Evolutionary conservation across 2,329 filamentous ascomycete species (phyloP).

Genomic region (Apiospora aurea): DNA sequence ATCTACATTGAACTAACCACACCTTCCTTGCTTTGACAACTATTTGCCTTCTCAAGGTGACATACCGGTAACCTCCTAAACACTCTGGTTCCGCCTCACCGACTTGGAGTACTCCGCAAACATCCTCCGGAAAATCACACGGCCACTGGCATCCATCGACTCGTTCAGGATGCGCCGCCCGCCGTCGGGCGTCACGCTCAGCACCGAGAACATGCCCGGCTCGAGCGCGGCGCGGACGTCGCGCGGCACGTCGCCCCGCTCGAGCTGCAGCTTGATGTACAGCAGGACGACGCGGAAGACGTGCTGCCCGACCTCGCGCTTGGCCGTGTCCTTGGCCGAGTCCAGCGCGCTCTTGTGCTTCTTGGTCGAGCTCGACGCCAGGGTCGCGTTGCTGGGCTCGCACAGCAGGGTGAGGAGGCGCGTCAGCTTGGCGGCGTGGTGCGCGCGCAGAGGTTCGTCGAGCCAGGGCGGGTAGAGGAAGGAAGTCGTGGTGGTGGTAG

Average conservation of each 20-base stretch:
- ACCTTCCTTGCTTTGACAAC: not conserved
- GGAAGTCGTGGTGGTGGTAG: conserved; percentile 25
- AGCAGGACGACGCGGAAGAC: conserved; percentile 67
- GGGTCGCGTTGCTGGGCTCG: conserved; percentile 63
- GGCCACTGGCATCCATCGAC: conserved; percentile 63
- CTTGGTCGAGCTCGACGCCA: conserved; percentile 49
- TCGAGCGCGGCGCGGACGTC: conserved; percentile 62
- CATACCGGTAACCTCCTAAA: conserved; percentile 43
- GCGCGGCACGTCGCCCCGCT: conserved; percentile 55
- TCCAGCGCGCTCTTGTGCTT: conserved; percentile 53
- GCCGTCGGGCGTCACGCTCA: conserved; percentile 64
- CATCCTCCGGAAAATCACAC: conserved; percentile 65
- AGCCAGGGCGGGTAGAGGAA: conserved; percentile 45
- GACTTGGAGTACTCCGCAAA: conserved; percentile 67
- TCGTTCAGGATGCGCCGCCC: conserved; percentile 65
- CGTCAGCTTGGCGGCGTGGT: conserved; percentile 59
- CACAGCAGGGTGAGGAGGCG: conserved; percentile 66
- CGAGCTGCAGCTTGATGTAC: conserved; percentile 68
- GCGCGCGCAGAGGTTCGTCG: conserved; percentile 43
- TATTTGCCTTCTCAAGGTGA: not conserved
- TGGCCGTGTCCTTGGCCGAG: conserved; percentile 67
- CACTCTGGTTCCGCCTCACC: conserved; percentile 66
- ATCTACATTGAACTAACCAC: too few species aligned
- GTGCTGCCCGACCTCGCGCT: conserved; percentile 65
- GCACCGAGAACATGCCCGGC: conserved; percentile 64